A percentile compares a stretch with the other conserved stretches of the same genome.
These are phyloP conservation scores for Prototheca cutis DNA, from an alignment of 163 green algal species.

Conservation along the genomic window DNA sequence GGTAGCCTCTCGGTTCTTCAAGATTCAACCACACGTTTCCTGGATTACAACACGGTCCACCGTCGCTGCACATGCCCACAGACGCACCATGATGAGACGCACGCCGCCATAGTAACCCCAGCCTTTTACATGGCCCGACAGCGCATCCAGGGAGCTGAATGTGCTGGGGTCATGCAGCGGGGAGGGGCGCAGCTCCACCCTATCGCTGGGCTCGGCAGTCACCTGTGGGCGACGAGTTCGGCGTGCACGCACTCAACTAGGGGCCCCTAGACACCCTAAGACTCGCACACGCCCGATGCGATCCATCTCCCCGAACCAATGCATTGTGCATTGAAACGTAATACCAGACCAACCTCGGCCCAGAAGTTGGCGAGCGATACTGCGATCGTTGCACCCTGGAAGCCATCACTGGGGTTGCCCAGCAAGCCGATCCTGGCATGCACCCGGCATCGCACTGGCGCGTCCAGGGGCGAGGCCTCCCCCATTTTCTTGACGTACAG, in stretches of 20 bases:
- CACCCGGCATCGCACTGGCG: constrained; percentile 1
- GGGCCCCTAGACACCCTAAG: too few relatives aligned
- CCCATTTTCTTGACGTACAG: background rate
- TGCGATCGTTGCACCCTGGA: constrained; percentile 52
- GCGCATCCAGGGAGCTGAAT: constrained; percentile 16
- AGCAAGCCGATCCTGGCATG: constrained; percentile 59
- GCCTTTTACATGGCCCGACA: constrained; percentile 17
- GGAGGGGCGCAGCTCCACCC: constrained; percentile 34
- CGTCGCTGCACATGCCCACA: too few relatives aligned
- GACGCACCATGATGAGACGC: constrained; percentile 50
- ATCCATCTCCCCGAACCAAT: too few relatives aligned
- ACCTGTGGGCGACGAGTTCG: constrained; percentile 39
- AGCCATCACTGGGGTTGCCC: constrained; percentile 74
- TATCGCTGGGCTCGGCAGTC: constrained; percentile 20
- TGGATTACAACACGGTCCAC: too few relatives aligned
- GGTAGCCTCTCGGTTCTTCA: too few relatives aligned
- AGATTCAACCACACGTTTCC: too few relatives aligned
- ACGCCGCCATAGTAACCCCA: constrained; percentile 66
- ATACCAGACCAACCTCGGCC: too few relatives aligned
- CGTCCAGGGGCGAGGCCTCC: background rate
- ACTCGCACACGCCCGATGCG: too few relatives aligned
- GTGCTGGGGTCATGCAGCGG: constrained; percentile 29
- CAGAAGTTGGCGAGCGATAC: constrained; percentile 61
- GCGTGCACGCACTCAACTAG: background rate
- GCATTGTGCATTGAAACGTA: too few relatives aligned